Base-by-base conservation (phyloP, 768 basidiomycete species). In the Gelatoporia subvermispora region DNA sequence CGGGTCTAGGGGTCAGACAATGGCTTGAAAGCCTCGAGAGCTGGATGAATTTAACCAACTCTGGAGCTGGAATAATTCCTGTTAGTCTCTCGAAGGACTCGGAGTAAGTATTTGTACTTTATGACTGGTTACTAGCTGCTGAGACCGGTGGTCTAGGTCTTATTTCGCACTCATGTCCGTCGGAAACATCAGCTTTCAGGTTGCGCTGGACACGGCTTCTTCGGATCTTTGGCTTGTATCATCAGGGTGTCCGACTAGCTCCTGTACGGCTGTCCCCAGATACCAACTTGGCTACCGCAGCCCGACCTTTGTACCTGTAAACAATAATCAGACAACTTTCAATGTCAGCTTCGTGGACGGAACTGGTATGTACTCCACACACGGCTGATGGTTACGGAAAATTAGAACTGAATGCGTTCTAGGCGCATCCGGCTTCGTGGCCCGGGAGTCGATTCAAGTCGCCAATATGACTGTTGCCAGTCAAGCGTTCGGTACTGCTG, bases 121-220 rank as follows among this genome's bases (percentile, higher is more conserved):
- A 13, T 15, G 22, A 16, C 11, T 24, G 13, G 23, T 5, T 11
- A 35, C 35, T 16, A 8, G n/a, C n/a, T 42, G 4, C 41, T 35
- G 40, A 11, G 35, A 23, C 5, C 21, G 18, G 16, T 21, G 15
- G 17, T 42, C 16, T 55, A 89, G 88, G 58, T 81, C 87, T 2
- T 90, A 88, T 59, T 88, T 76, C 56, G 67, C 76, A 17, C 64
- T 85, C 35, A 72, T 89, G 48, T 64, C 76, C 53, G 68, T 74
- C 22, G 88, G 87, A 25, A 68, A 70, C 47, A 77, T 87, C 48
- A 77, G 67, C 57, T 84, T 88, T 56, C 81, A 86, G 15, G 78
- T 82, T 17, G 79, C 78, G 0, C 67, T 90, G 38, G 88, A 91
- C 61, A 90, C 88, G 1, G 88, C 73, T 16, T 89, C 87, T 8